phyloP scores from a whole-genome alignment of 192 early-diverging fungal species.

The Ambispora gerdemannii region DNA sequence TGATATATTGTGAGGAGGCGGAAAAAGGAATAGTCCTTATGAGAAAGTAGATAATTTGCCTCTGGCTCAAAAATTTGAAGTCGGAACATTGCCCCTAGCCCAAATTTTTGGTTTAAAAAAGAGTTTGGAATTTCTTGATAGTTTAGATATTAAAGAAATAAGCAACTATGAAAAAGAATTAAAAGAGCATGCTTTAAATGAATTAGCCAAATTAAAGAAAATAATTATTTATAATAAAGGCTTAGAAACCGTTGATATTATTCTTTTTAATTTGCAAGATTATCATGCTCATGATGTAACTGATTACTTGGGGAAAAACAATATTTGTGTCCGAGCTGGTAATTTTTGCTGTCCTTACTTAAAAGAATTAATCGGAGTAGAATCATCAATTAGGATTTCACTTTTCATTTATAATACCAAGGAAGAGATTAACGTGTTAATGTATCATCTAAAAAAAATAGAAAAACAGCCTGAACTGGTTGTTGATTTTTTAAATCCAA shows the following conservation, averaged over 20 bases:
- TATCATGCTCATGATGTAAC: constrained; percentile 21
- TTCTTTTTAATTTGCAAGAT: constrained; percentile 23
- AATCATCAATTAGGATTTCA: constrained; percentile 2
- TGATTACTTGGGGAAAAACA: constrained; percentile 19
- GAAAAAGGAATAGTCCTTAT: constrained; percentile 3
- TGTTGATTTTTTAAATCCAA: constrained; percentile 5
- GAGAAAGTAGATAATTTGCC: constrained; percentile 4
- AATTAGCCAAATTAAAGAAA: constrained; percentile 26
- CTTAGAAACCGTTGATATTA: neutral
- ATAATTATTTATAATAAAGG: constrained; percentile 21
- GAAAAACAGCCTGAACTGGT: neutral
- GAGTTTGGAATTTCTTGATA: constrained; percentile 20
- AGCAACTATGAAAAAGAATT: constrained; percentile 21
- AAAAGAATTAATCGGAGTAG: constrained; percentile 24
- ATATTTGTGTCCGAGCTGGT: constrained; percentile 23
- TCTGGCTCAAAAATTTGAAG: constrained; percentile 21
- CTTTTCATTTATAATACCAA: constrained; percentile 23
- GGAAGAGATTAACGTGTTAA: constrained; percentile 15
- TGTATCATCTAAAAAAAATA: constrained; percentile 5
- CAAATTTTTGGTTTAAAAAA: constrained; percentile 14
- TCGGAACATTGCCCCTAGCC: constrained; percentile 14
- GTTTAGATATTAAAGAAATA: constrained; percentile 1
- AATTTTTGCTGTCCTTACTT: constrained; percentile 24
- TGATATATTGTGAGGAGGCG: constrained; percentile 16
- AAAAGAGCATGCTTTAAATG: neutral